Conservation (phyloP, 805 yeast genomes). For the Yarrowia sp. region DNA sequence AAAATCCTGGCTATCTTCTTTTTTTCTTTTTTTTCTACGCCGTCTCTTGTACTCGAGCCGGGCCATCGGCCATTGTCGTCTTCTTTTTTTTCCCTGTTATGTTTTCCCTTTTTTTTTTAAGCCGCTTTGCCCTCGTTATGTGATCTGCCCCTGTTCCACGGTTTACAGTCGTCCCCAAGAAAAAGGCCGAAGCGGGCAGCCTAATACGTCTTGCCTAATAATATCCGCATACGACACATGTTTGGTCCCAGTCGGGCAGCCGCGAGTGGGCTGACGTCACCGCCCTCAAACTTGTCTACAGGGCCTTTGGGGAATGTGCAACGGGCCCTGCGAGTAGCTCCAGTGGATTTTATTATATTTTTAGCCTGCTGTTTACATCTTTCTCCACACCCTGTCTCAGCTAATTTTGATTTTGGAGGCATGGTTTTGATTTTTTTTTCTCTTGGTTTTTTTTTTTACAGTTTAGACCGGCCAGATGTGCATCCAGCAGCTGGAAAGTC, state of each 20-base stretch:
- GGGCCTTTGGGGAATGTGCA: too few species aligned
- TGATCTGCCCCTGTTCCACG: conserved; percentile 20
- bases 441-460: background rate
- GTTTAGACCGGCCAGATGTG: conserved; percentile 9
- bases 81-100: background rate
- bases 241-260: background rate
- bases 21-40: too few species aligned
- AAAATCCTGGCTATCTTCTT: background rate
- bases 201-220: conserved; percentile 11
- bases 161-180: background rate
- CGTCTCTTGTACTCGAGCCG: too few species aligned
- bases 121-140: conserved; percentile 20
- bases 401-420: background rate
- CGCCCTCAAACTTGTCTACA: too few species aligned
- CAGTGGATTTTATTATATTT: too few species aligned
- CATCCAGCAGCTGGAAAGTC: conserved; percentile 4
- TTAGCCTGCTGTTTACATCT: background rate
- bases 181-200: conserved; percentile 15
- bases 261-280: background rate
- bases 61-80: too few species aligned
- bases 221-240: conserved; percentile 20
- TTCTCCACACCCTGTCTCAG: conserved; percentile 21
- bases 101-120: background rate
- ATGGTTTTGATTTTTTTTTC: background rate
- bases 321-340: too few species aligned